These are phyloP conservation scores for Colletotrichum echinochloae DNA, from an alignment of 2,329 filamentous ascomycete genomes.

Conservation along the genomic window DNA sequence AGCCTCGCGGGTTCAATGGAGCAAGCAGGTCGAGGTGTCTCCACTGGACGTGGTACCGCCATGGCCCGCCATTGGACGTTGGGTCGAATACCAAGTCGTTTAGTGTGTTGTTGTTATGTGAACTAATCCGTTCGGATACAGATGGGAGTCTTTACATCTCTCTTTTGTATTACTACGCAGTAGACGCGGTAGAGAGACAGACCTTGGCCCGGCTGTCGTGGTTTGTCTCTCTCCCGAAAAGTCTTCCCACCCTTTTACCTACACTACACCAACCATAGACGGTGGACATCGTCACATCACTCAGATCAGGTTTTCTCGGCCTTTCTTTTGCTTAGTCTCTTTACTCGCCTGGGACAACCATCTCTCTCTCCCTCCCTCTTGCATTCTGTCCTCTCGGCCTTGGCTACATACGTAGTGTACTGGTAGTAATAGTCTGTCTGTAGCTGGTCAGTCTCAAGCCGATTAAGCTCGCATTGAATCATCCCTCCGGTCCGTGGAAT, in stretches of 20 bases:
- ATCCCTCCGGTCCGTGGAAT: neutral
- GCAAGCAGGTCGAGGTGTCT: neutral
- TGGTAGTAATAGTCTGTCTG: too few relatives aligned
- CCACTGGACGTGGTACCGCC: neutral
- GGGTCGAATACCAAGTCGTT: neutral
- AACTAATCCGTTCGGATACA: neutral
- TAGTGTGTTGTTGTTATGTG: neutral
- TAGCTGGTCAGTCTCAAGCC: too few relatives aligned
- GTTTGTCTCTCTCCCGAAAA: neutral
- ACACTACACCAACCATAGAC: too few relatives aligned
- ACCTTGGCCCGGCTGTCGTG: neutral
- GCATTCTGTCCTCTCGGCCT: neutral
- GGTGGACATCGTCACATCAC: neutral
- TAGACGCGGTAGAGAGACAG: too few relatives aligned
- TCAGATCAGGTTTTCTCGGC: slow-evolving; percentile 4
- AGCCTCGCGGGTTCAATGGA: neutral
- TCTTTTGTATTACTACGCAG: too few relatives aligned
- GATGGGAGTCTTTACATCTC: too few relatives aligned
- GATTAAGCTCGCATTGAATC: neutral
- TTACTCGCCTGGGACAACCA: too few relatives aligned
- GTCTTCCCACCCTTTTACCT: too few relatives aligned
- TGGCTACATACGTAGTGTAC: neutral
- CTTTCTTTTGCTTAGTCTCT: too few relatives aligned
- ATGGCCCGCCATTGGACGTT: neutral
- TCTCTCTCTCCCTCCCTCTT: too few relatives aligned